Percentiles rank a stretch among this genome's conserved stretches.
These are phyloP conservation scores for Trypanosoma conorhini DNA, from an alignment of 208 protist genomes.

Conservation along the genomic window DNA sequence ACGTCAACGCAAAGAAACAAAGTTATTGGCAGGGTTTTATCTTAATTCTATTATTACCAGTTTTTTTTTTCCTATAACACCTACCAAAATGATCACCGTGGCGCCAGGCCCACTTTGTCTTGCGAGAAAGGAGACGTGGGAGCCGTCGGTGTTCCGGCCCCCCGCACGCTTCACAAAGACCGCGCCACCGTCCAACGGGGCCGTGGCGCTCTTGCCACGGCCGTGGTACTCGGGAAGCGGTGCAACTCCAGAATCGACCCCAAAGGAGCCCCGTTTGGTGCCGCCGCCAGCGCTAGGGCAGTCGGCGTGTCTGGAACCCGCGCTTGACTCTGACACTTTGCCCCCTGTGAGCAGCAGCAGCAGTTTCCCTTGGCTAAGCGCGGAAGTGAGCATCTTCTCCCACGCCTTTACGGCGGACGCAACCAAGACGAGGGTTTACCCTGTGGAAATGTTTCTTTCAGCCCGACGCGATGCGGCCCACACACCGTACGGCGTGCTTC, in stretches of 20 bases:
- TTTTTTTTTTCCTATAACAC: not conserved
- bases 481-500: constrained; percentile 82
- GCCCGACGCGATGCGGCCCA: constrained; percentile 78
- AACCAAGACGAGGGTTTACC: constrained; percentile 49
- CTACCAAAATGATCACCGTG: constrained; percentile 40
- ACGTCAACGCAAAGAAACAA: not conserved
- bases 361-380: constrained; percentile 61
- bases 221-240: constrained; percentile 48
- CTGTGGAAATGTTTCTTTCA: constrained; percentile 81
- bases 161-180: constrained; percentile 44
- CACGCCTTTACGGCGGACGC: constrained; percentile 69
- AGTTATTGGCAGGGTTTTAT: not conserved
- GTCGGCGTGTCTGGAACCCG: constrained; percentile 29
- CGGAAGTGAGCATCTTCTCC: constrained; percentile 49
- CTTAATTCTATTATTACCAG: not conserved
- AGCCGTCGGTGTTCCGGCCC: constrained; percentile 67
- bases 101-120: constrained; percentile 40
- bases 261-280: constrained; percentile 35
- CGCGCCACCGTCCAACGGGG: constrained; percentile 41
- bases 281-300: constrained; percentile 64
- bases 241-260: constrained; percentile 17
- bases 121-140: constrained; percentile 59
- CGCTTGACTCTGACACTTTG: constrained; percentile 20
- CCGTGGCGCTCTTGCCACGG: constrained; percentile 46
- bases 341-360: constrained; percentile 28